Conservation (phyloP, 441 rosid genomes). For the Adansonia gregorii region DNA sequence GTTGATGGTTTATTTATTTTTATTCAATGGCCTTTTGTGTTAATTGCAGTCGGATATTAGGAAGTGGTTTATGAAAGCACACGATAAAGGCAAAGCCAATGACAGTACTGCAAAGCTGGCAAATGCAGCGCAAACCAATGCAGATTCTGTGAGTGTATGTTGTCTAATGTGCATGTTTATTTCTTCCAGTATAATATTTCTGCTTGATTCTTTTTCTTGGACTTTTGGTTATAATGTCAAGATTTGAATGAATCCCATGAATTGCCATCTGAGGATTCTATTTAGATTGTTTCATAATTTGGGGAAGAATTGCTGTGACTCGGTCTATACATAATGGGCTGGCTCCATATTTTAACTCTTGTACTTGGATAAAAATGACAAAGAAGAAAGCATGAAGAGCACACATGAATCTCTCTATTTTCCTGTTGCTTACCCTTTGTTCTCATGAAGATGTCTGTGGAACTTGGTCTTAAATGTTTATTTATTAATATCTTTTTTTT, state of each 20-base stretch:
- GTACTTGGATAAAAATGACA: not conserved
- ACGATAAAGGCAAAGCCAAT: slow-evolving; percentile 65
- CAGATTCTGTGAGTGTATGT: slow-evolving; percentile 55
- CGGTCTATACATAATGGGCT: not conserved
- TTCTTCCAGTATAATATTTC: not conserved
- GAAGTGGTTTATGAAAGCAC: slow-evolving; percentile 94
- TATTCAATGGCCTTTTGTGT: slow-evolving; percentile 20
- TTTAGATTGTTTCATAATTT: not conserved
- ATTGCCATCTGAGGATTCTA: slow-evolving; percentile 1
- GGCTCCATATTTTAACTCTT: not conserved
- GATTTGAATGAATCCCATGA: slow-evolving; percentile 14
- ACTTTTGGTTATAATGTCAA: not conserved
- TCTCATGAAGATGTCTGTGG: not conserved
- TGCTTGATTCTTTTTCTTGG: not conserved
- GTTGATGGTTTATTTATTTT: not conserved
- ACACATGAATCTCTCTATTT: not conserved
- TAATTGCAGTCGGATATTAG: slow-evolving; percentile 80
- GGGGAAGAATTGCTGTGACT: not conserved
- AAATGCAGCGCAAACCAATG: slow-evolving; percentile 38
- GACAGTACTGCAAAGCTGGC: slow-evolving; percentile 42
- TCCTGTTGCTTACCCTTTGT: not conserved
- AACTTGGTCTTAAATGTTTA: not conserved
- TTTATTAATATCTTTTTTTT: not conserved
- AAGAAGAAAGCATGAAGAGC: slow-evolving; percentile 1
- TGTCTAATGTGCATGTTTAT: slow-evolving; percentile 18